These are phyloP conservation scores for Myrica gale DNA, from an alignment of 306 rosid genomes.

Conservation along the genomic window DNA sequence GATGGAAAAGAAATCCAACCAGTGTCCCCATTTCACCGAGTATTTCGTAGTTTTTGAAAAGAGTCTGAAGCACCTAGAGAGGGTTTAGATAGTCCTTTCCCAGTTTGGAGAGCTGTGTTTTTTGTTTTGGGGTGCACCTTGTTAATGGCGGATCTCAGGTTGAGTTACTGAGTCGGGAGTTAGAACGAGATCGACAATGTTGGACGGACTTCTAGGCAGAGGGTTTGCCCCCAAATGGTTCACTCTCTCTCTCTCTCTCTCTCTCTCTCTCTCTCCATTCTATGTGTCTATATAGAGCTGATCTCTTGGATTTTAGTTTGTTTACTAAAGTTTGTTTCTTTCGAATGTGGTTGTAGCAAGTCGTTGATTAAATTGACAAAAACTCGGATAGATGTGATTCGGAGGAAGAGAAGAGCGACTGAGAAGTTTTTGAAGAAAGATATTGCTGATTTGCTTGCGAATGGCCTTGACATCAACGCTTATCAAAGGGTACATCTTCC, in stretches of 20 bases:
- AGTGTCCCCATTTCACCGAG: constrained; percentile 1
- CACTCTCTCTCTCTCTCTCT: constrained; percentile 22
- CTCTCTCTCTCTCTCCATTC: constrained; percentile 11
- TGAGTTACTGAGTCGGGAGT: constrained; percentile 22
- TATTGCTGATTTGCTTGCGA: constrained; percentile 74
- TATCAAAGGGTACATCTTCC: constrained; percentile 64
- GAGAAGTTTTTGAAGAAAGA: constrained; percentile 88
- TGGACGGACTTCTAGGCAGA: constrained; percentile 84
- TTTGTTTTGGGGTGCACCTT: constrained; percentile 28
- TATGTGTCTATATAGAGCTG: not conserved
- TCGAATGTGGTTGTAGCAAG: constrained; percentile 46
- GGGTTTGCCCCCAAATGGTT: constrained; percentile 85
- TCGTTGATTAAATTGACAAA: constrained; percentile 74
- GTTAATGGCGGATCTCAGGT: constrained; percentile 16
- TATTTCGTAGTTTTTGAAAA: constrained; percentile 3
- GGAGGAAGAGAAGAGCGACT: constrained; percentile 89
- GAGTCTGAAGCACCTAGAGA: constrained; percentile 3
- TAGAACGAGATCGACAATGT: constrained; percentile 46
- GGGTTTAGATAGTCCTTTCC: not conserved
- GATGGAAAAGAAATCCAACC: not conserved
- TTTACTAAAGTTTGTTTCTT: constrained; percentile 5
- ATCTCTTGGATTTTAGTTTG: not conserved
- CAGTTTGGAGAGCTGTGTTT: constrained; percentile 12
- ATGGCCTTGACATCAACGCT: constrained; percentile 80
- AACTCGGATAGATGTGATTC: constrained; percentile 87